These are phyloP conservation scores for Adansonia rubrostipa DNA, from an alignment of 441 rosid genomes.

Conservation along the genomic window DNA sequence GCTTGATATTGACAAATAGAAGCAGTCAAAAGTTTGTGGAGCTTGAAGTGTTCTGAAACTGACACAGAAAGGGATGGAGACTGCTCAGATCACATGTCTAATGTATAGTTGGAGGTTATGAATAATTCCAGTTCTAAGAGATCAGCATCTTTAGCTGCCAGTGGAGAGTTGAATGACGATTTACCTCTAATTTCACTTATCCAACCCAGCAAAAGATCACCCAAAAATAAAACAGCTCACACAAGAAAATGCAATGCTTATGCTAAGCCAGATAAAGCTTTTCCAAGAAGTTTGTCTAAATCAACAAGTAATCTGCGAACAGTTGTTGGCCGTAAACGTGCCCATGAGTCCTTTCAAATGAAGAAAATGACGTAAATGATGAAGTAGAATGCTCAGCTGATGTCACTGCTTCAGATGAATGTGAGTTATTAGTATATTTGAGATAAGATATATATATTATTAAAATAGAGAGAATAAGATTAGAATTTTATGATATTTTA, in stretches of 20 bases:
- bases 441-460: conserved; percentile 2
- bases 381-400: conserved; percentile 43
- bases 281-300: conserved; percentile 46
- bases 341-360: conserved; percentile 81
- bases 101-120: conserved; percentile 42
- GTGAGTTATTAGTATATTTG: conserved; percentile 43
- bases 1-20: conserved; percentile 58
- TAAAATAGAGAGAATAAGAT: no score
- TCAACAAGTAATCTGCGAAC: conserved; percentile 52
- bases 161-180: conserved; percentile 57
- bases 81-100: conserved; percentile 45
- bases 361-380: conserved; percentile 69
- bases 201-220: conserved; percentile 44
- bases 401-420: conserved; percentile 55
- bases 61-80: conserved; percentile 75
- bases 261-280: conserved; percentile 34
- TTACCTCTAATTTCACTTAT: conserved; percentile 64
- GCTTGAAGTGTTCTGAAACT: conserved; percentile 76
- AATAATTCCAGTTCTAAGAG: conserved; percentile 44
- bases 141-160: conserved; percentile 42
- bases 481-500: no score
- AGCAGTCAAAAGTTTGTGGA: conserved; percentile 47
- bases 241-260: conserved; percentile 38
- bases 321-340: conserved; percentile 67
- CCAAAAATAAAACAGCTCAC: conserved; percentile 37